Conservation (phyloP, 164 flowering plant genomes). For the Magnolia officinalis region DNA sequence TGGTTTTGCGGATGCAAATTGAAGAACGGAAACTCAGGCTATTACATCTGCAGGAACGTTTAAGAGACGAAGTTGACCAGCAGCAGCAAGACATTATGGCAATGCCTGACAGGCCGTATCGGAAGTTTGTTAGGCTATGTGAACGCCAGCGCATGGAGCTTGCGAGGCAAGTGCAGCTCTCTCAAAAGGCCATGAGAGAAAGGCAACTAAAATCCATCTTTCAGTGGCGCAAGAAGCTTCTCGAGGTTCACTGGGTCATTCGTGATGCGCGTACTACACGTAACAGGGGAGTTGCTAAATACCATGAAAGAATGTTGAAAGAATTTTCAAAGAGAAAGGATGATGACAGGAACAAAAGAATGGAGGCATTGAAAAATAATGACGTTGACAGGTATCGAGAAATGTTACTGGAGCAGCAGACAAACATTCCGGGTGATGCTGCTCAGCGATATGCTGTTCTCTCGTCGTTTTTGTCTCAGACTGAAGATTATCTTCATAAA, state of each 20-base stretch:
- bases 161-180: constrained; percentile 74
- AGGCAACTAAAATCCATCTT: constrained; percentile 85
- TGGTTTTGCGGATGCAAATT: constrained; percentile 78
- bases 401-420: constrained; percentile 96
- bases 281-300: constrained; percentile 94
- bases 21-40: constrained; percentile 86
- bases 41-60: constrained; percentile 70
- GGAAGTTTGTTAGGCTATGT: constrained; percentile 86
- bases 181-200: constrained; percentile 81
- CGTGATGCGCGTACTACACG: constrained; percentile 98
- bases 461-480: constrained; percentile 88
- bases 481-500: constrained; percentile 91
- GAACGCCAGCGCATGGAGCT: constrained; percentile 92
- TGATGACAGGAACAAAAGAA: constrained; percentile 81
- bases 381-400: constrained; percentile 97
- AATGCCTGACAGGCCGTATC: constrained; percentile 92
- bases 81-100: constrained; percentile 96
- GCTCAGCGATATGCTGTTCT: constrained; percentile 89
- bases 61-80: constrained; percentile 89
- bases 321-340: constrained; percentile 95
- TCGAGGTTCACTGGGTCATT: constrained; percentile 93
- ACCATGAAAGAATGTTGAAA: constrained; percentile 91
- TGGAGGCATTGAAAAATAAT: constrained; percentile 98
- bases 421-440: constrained; percentile 84
- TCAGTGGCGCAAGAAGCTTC: constrained; percentile 96